Conservation (phyloP, 805 yeast species). For the Metschnikowia baotianmanensis region DNA sequence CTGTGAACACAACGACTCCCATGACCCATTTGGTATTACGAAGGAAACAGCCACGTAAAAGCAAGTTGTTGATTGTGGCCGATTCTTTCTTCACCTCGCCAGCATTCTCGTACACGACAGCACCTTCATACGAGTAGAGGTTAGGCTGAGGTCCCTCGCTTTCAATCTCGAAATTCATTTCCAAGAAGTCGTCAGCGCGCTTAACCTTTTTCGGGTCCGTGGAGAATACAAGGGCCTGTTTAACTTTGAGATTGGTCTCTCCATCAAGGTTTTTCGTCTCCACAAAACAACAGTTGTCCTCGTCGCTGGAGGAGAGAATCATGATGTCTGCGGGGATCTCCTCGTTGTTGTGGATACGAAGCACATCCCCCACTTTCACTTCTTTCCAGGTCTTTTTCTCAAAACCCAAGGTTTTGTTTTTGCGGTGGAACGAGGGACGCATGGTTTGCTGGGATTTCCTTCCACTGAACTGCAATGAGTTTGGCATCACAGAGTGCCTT, state of each 20-base stretch:
- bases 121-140: slow-evolving; percentile 74
- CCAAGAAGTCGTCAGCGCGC: slow-evolving; percentile 36
- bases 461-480: slow-evolving; percentile 4
- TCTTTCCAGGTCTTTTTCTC: slow-evolving; percentile 53
- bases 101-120: slow-evolving; percentile 33
- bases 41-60: slow-evolving; percentile 73
- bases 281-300: slow-evolving; percentile 68
- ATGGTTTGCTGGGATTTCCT: slow-evolving; percentile 16
- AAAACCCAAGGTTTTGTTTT: slow-evolving; percentile 27
- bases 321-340: slow-evolving; percentile 78
- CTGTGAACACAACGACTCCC: slow-evolving; percentile 75
- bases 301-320: slow-evolving; percentile 61
- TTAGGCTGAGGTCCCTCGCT: slow-evolving; percentile 84
- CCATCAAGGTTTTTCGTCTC: slow-evolving; percentile 86
- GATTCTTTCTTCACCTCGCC: slow-evolving; percentile 51
- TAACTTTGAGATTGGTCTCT: slow-evolving; percentile 68
- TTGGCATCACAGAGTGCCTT: slow-evolving; percentile 8
- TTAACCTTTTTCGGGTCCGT: slow-evolving; percentile 42
- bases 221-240: slow-evolving; percentile 67
- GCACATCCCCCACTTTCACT: slow-evolving; percentile 69
- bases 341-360: slow-evolving; percentile 68
- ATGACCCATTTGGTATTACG: slow-evolving; percentile 83
- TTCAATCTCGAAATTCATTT: slow-evolving; percentile 62
- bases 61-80: slow-evolving; percentile 62
- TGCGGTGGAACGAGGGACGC: slow-evolving; percentile 13